phyloP scores from a whole-genome alignment of 352 stramenopile species.

The Globisporangium ultimum region DNA sequence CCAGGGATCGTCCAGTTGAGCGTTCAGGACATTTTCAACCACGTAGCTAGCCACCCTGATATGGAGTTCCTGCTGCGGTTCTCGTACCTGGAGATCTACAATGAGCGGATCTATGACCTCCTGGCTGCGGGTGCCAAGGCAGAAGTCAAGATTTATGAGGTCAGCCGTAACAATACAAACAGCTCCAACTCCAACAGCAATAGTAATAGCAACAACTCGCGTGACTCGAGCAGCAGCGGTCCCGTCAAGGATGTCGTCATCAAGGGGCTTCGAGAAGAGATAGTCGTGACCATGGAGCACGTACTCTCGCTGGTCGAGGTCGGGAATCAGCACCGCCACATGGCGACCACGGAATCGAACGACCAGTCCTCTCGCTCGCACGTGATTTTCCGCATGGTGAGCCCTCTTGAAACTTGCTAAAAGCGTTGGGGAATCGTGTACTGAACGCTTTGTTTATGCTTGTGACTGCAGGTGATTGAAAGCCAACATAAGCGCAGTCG shows the following conservation, averaged over 20 bases:
- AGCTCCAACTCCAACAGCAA: slow-evolving; percentile 17
- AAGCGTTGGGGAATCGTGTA: slow-evolving; percentile 10
- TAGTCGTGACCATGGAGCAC: slow-evolving; percentile 73
- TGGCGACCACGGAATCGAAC: slow-evolving; percentile 71
- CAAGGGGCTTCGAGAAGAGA: slow-evolving; percentile 79
- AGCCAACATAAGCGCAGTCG: slow-evolving; percentile 53
- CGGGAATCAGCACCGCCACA: slow-evolving; percentile 74
- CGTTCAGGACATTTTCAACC: slow-evolving; percentile 86
- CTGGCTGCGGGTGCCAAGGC: slow-evolving; percentile 63
- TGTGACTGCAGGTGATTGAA: slow-evolving; percentile 59
- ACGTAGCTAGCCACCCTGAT: slow-evolving; percentile 55
- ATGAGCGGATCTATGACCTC: slow-evolving; percentile 97
- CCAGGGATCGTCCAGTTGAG: slow-evolving; percentile 83
- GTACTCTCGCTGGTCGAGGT: slow-evolving; percentile 84
- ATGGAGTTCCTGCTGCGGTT: slow-evolving; percentile 78
- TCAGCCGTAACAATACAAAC: slow-evolving; percentile 28
- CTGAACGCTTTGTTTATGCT: slow-evolving; percentile 39
- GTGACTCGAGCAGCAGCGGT: slow-evolving; percentile 10
- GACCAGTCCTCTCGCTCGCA: slow-evolving; percentile 77
- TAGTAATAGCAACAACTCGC: slow-evolving; percentile 14
- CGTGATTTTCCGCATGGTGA: slow-evolving; percentile 67
- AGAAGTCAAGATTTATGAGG: slow-evolving; percentile 78
- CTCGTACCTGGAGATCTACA: slow-evolving; percentile 98
- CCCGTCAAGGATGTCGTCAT: slow-evolving; percentile 83
- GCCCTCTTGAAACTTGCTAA: slow-evolving; percentile 6